Evolutionary conservation across 2,329 filamentous ascomycete genomes (phyloP), one percentile per base, ranked within the genome.

Genomic region (Nothophaeocryptopus gaeumannii): DNA sequence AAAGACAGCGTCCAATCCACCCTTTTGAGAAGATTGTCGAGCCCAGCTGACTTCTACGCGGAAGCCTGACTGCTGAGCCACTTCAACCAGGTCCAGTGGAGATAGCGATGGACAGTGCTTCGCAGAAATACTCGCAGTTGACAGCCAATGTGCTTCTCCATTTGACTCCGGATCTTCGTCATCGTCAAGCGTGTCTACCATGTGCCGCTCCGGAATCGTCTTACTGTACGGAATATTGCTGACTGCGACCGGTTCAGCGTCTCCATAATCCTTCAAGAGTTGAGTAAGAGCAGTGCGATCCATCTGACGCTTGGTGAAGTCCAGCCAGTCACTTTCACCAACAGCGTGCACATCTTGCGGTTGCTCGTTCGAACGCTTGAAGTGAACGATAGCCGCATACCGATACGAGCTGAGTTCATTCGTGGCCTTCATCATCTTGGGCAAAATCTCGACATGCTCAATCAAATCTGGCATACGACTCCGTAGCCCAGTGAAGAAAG

Each of bases 341-440:
- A 54, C 20, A n/a, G 11, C 12, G 13, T 45, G 14, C n/a, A 44
- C 26, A 2, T 38, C 15, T n/a, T 39, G 32, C 12, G 12, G 30
- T 13, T 5, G 15, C 7, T 20, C 45, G 7, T 29, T 16, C 7
- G 42, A n/a, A 30, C 40, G 36, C 34, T 38, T 33, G n/a, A 48
- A 37, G 20, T 52, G 39, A 8, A 54, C 34, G 7, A 51, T 30
- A 12, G 44, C 52, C 11, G 43, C 34, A 37, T 54, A 54, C 14
- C 52, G 44, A 34, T 45, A 54, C 14, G 38, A 39, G 39, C 47
- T 54, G 9, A 54, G 48, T 32, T 54, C 52, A 35, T 54, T 54
- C 16, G 47, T 51, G 8, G 52, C 47, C 30, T 32, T 15, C 52
- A 54, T 54, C 43, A 26, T 45, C 29, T 54, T 51, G 2, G 52